A percentile compares a stretch with the other conserved stretches of the same genome.
phyloP scores from a whole-genome alignment of 2,329 filamentous ascomycete genomes.

The Alternaria dauci region DNA sequence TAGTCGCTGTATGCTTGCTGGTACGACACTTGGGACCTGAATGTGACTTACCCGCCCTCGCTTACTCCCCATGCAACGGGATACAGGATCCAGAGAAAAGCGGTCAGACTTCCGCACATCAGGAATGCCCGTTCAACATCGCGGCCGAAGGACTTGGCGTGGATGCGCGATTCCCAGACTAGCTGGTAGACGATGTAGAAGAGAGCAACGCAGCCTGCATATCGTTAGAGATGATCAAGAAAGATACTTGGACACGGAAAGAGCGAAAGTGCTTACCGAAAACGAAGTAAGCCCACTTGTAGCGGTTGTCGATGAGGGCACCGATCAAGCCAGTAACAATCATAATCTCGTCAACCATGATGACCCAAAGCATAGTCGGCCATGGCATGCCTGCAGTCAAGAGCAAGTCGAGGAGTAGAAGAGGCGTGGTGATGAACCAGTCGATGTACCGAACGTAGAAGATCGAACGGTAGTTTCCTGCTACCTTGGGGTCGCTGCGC shows the following conservation, averaged over 20 bases:
- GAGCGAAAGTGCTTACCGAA: constrained; percentile 51
- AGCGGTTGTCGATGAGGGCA: constrained; percentile 67
- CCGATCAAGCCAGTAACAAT: constrained; percentile 72
- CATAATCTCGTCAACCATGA: constrained; percentile 72
- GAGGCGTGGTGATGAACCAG: constrained; percentile 70
- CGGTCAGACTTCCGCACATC: constrained; percentile 65
- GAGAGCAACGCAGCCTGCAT: constrained; percentile 55
- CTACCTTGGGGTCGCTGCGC: constrained; percentile 55
- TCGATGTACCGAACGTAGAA: constrained; percentile 74
- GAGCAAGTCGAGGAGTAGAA: constrained; percentile 69
- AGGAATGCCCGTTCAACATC: constrained; percentile 64
- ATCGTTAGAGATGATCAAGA: constrained; percentile 4
- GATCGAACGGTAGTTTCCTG: constrained; percentile 66
- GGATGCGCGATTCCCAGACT: constrained; percentile 62
- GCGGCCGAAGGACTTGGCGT: constrained; percentile 64
- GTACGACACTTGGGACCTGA: not conserved
- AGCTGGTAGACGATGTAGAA: constrained; percentile 69
- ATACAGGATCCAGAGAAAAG: constrained; percentile 70
- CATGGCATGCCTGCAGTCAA: constrained; percentile 71
- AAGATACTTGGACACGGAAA: not conserved
- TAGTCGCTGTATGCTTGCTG: not conserved
- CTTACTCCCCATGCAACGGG: constrained; percentile 68
- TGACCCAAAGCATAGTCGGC: constrained; percentile 68
- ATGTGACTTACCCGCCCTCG: constrained; percentile 54
- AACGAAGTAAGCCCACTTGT: constrained; percentile 74